Evolutionary conservation across 139 green algal species (phyloP), one percentile per base, ranked within the genome.

Genomic region (Picochlorum costavermella): DNA sequence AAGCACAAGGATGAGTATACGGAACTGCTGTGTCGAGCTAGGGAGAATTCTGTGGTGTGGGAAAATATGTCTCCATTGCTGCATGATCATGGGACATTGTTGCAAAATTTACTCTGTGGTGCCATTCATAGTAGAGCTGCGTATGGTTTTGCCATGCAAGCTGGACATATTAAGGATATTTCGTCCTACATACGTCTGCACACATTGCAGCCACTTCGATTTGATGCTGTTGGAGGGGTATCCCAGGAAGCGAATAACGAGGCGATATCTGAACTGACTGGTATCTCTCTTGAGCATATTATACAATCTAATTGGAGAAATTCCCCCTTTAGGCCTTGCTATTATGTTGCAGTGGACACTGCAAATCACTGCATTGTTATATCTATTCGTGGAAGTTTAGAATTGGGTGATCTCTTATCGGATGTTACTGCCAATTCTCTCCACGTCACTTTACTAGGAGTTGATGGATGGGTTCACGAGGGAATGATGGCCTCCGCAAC

Each of bases 241-340:
- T 81, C 70, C 10, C 75, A 37, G 13, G 76, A 80, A n/a, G 76
- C 79, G 23, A 82, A 86, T 72, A 84, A 81, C 30, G 65, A 76
- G 49, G 72, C 76, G 12, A 70, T 84, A 31, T 59, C 64, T 9
- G 64, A 44, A 16, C 67, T 84, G 56, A 67, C 79, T 14, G 76
- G 77, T 28, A 36, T 86, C 3, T 46, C 53, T 3, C 30, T 43
- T 0, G 40, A 37, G 0, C 50, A 80, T 67, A 63, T 86, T 28
- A 20, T 84, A 23, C 16, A 44, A 48, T 28, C 25, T 0, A 61
- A 82, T 56, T 82, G 75, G 75, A 64, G 65, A 23, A 76, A 71
- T 68, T 75, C 60, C 20, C 33, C 74, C 6, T 64, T 40, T 56
- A 71, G 79, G 13, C 79, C 79, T 12, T 80, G 69, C 61, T 73